Evolutionary conservation across 2,329 filamentous ascomycete species (phyloP), one percentile per base, ranked within the genome.

Genomic region (Alternaria burnsii): DNA sequence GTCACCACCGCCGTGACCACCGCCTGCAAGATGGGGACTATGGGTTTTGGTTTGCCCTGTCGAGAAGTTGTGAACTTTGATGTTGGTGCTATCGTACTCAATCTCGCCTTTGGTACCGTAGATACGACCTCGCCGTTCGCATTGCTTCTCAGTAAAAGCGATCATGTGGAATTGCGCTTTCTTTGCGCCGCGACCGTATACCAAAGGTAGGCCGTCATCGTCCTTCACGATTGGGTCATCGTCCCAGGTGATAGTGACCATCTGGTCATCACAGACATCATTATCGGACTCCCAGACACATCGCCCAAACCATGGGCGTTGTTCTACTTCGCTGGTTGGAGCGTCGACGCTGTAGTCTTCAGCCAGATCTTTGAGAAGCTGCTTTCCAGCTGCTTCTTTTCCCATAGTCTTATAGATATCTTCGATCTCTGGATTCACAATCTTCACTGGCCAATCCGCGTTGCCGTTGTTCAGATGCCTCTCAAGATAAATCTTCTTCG

Each of bases 251-350:
- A 98, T 87, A 0, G 91, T 94, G 20, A 98, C 95, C 26, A 90
- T 86, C 77, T 98, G 94, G 72, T 98, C 93, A 76, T 99, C 95
- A 71, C 89, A 92, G 42, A 98, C 95, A 72, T 96, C 89, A 79
- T 98, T 99, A 79, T 97, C 93, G 5, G 89, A 84, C 76, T 97
- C 95, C 80, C 89, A 98, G 1, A 98, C 95, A 74, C 95, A 99
- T n/a, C 94, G 88, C 0, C 95, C 95, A 73, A 93, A 98, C 93
- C 93, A 89, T 1, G 84, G 80, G 5, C 86, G 77, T 11, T 72
- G 71, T 50, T 84, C 81, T 5, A 88, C 81, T n/a, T 82, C 77
- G 7, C 78, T 74, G 1, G 79, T 73, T 14, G 84, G 80, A 1
- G 78, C 83, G 59, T 89, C 88, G 71, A 88, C 57, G 34, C 82